phyloP scores from a whole-genome alignment of 192 early-diverging fungal genomes.

The Coemansia pectinata region DNA sequence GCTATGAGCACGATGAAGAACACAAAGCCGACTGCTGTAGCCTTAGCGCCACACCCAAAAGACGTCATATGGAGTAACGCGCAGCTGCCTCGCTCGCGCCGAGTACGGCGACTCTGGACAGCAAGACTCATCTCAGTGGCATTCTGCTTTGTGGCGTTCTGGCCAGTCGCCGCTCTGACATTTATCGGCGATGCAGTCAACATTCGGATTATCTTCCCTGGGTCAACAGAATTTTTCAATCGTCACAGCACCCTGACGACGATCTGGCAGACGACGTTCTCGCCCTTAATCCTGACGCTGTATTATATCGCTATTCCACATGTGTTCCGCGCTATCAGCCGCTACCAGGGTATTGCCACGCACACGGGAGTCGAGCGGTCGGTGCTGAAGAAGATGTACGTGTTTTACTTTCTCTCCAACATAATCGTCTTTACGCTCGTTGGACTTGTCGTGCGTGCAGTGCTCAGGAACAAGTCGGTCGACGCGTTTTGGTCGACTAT shows the following conservation, averaged over 20 bases:
- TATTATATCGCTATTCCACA: constrained; percentile 68
- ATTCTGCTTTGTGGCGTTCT: constrained; percentile 66
- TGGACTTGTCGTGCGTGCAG: constrained; percentile 36
- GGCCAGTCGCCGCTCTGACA: constrained; percentile 66
- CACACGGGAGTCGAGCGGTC: constrained; percentile 69
- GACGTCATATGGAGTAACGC: constrained; percentile 79
- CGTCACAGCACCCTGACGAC: constrained; percentile 56
- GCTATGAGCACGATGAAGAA: constrained; percentile 38
- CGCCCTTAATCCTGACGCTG: constrained; percentile 65
- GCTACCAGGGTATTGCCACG: constrained; percentile 71
- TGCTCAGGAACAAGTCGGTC: constrained; percentile 39
- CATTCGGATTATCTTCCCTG: constrained; percentile 59
- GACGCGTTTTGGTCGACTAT: constrained; percentile 46
- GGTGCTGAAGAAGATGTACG: constrained; percentile 70
- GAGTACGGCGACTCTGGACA: constrained; percentile 44
- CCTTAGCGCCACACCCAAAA: constrained; percentile 68
- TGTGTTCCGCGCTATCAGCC: constrained; percentile 61
- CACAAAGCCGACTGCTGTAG: constrained; percentile 17
- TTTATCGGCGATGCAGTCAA: constrained; percentile 61
- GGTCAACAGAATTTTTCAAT: constrained; percentile 53
- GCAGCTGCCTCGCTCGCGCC: constrained; percentile 55
- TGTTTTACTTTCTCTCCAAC: constrained; percentile 74
- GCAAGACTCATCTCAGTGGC: constrained; percentile 54
- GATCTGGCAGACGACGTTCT: constrained; percentile 65
- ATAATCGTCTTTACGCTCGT: constrained; percentile 64